Evolutionary conservation across 1,139 yeast genomes (phyloP).

Genomic region (Pichia cactophila): DNA sequence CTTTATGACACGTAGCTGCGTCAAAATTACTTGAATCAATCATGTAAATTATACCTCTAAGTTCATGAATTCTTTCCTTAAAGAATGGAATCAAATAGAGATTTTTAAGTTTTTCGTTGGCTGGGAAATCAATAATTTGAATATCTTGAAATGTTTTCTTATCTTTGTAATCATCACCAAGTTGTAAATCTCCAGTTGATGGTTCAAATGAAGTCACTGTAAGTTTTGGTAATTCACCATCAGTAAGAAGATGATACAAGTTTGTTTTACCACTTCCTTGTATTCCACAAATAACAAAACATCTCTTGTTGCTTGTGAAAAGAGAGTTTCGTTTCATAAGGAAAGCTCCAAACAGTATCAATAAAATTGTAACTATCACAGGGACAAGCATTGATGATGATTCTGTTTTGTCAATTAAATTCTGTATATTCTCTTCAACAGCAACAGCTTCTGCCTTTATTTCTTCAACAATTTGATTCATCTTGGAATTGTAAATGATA

Average conservation of each 20-base stretch:
- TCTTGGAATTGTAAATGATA: neutral
- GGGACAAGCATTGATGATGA: slow-evolving; percentile 14
- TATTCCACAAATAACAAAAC: slow-evolving; percentile 67
- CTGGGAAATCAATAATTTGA: slow-evolving; percentile 75
- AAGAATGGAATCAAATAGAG: slow-evolving; percentile 33
- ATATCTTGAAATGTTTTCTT: slow-evolving; percentile 29
- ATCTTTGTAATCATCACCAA: slow-evolving; percentile 16
- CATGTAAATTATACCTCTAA: slow-evolving; percentile 63
- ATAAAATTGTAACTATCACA: slow-evolving; percentile 18
- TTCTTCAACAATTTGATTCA: neutral
- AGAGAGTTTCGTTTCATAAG: slow-evolving; percentile 19
- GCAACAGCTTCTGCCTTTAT: neutral
- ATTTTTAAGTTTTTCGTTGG: slow-evolving; percentile 65
- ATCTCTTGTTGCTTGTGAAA: slow-evolving; percentile 32
- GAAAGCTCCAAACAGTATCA: slow-evolving; percentile 19
- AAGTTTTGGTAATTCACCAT: slow-evolving; percentile 23
- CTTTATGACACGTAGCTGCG: slow-evolving; percentile 36
- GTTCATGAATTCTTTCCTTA: slow-evolving; percentile 36
- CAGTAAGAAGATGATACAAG: slow-evolving; percentile 37
- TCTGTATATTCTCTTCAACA: slow-evolving; percentile 4
- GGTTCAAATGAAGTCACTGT: slow-evolving; percentile 43
- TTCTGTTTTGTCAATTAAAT: neutral
- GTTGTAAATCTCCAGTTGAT: slow-evolving; percentile 30
- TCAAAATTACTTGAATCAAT: slow-evolving; percentile 52
- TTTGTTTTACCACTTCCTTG: slow-evolving; percentile 71